Conservation (phyloP, 768 basidiomycete species). For the Serendipita sp. region DNA sequence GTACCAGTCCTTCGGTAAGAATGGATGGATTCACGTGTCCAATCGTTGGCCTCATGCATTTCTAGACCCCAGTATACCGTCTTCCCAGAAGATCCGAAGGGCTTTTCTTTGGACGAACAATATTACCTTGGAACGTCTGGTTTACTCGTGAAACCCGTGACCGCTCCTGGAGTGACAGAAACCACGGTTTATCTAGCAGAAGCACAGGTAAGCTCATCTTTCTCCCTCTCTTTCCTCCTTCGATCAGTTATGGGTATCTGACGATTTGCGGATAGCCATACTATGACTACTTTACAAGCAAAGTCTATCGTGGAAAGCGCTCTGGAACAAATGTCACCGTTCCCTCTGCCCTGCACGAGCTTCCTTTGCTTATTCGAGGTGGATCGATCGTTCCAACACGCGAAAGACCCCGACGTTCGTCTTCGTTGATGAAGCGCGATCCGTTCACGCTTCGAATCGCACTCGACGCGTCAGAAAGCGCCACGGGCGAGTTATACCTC, state of each 20-base stretch:
- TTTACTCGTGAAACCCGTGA: slow-evolving; percentile 82
- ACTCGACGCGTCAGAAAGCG: slow-evolving; percentile 39
- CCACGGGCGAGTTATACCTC: slow-evolving; percentile 77
- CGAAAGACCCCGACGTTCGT: slow-evolving; percentile 72
- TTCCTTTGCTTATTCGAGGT: slow-evolving; percentile 79
- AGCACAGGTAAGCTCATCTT: slow-evolving; percentile 30
- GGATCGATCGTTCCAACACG: slow-evolving; percentile 81
- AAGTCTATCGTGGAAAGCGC: slow-evolving; percentile 47
- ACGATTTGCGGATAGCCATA: slow-evolving; percentile 43
- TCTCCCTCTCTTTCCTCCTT: not conserved
- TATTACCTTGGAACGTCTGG: slow-evolving; percentile 83
- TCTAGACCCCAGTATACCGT: slow-evolving; percentile 70
- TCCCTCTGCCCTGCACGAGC: slow-evolving; percentile 58
- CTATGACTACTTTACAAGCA: slow-evolving; percentile 78
- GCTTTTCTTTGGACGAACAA: slow-evolving; percentile 86
- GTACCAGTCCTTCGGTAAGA: slow-evolving; percentile 65
- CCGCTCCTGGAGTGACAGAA: slow-evolving; percentile 49
- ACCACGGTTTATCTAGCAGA: slow-evolving; percentile 73
- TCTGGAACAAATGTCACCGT: slow-evolving; percentile 57
- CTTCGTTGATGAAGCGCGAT: slow-evolving; percentile 75
- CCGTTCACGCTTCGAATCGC: slow-evolving; percentile 86
- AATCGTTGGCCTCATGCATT: slow-evolving; percentile 23
- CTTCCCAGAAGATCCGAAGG: slow-evolving; percentile 76
- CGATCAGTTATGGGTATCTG: not conserved
- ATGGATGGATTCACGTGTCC: not conserved